Base-by-base conservation (phyloP, 805 yeast genomes). In the Candida nemodendra region DNA sequence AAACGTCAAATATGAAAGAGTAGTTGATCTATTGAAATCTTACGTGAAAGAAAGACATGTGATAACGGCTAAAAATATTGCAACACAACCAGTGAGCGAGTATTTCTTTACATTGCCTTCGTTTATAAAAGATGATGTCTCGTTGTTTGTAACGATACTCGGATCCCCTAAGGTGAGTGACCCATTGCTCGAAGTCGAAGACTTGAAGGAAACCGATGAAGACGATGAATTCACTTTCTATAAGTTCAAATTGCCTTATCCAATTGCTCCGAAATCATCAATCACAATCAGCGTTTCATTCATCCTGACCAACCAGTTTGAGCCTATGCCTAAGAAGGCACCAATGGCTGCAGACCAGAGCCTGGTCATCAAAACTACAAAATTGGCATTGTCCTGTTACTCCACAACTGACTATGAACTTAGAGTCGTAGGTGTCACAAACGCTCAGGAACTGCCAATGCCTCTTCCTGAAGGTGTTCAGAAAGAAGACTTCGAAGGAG, bases 281-380 rank as follows among this genome's bases (percentile, higher is more conserved):
- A 58, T 70, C 31, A 66, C 70, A 25, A 53, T 91, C 30, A 61
- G 65, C 26, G 62, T 81, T 13, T 68, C 76, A 22, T 62, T 70
- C 43, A 74, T 77, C 2, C 65, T 74, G 39, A 68, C 76, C 22
- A 66, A 71, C 40, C 57, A 65, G 24, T 52, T 81, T 32, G 43
- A 50, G 35, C 87, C 97, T 28, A 58, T 74, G 35, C 97, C 98
- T 1, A 72, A 69, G 35, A 64, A 69, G 43, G 76, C 84, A 28
- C 68, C 63, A 13, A 70, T 90, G 66, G 66, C 64, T 8, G 85
- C 76, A 17, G 63, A 63, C 23, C 97, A 90, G 67, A 62, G 68
- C 21, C 56, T 91, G 38, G 61, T 78, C 28, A 64, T 78, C 45
- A 61, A 66, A 30, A 72, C 82, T 24, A 22, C 41, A 5, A 78